phyloP scores from a whole-genome alignment of 2,329 filamentous ascomycete species.

The Fusarium tjaetaba region DNA sequence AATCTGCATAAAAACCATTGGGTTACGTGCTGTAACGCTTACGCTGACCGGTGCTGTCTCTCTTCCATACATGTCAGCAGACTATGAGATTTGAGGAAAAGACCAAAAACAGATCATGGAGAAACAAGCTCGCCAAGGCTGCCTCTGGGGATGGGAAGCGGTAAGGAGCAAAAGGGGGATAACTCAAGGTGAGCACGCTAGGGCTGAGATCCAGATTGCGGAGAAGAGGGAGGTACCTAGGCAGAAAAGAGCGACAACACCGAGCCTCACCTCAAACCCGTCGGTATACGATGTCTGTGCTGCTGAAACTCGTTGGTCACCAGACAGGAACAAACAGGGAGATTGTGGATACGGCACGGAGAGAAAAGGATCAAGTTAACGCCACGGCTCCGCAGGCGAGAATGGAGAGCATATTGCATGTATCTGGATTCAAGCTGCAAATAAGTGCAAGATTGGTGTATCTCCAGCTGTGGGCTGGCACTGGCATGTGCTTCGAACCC shows the following conservation, averaged over 20 bases:
- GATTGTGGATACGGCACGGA: constrained; percentile 19
- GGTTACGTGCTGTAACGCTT: constrained; percentile 23
- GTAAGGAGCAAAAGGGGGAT: constrained; percentile 17
- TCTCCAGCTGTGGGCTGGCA: background rate
- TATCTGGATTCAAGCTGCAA: background rate
- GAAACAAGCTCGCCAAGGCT: constrained; percentile 25
- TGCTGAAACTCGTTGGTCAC: constrained; percentile 26
- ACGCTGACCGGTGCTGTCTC: background rate
- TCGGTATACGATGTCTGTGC: constrained; percentile 29
- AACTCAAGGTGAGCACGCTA: constrained; percentile 19
- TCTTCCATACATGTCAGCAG: constrained; percentile 7
- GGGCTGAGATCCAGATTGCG: constrained; percentile 33
- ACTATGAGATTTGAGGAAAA: background rate
- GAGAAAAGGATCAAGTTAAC: constrained; percentile 21
- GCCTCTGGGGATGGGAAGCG: constrained; percentile 1
- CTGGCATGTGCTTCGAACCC: background rate
- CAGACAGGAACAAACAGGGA: constrained; percentile 30
- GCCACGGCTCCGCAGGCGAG: constrained; percentile 24
- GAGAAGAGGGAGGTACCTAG: constrained; percentile 9
- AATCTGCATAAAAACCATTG: constrained; percentile 1
- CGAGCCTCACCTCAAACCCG: constrained; percentile 19
- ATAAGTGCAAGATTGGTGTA: background rate
- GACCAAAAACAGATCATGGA: constrained; percentile 2
- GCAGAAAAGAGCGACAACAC: constrained; percentile 10
- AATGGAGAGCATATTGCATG: background rate